Evolutionary conservation across 2,329 filamentous ascomycete genomes (phyloP).

Genomic region (Gnomoniopsis smithogilvyi): DNA sequence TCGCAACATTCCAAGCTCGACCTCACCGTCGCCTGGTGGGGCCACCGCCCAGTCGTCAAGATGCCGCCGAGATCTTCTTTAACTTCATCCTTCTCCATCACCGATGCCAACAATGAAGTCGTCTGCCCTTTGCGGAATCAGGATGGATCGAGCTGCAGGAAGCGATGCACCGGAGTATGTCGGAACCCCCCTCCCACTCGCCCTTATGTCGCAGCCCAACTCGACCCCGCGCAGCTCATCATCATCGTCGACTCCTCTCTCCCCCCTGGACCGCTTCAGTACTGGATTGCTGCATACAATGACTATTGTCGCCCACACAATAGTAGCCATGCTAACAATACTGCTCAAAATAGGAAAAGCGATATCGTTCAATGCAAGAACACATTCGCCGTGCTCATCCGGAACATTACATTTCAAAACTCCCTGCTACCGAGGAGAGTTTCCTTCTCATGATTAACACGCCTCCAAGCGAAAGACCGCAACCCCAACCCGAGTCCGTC

Average conservation of each 20-base stretch:
- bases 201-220: constrained; percentile 1
- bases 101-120: constrained; percentile 91
- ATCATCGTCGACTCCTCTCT: constrained; percentile 1
- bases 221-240: background rate
- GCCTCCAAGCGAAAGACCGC: constrained; percentile 53
- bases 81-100: constrained; percentile 87
- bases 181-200: constrained; percentile 1
- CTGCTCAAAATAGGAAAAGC: constrained; percentile 29
- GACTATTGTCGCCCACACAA: background rate
- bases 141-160: constrained; percentile 94
- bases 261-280: background rate
- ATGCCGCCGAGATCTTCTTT: constrained; percentile 89
- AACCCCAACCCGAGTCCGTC: constrained; percentile 30
- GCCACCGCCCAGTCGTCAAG: constrained; percentile 37
- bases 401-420: constrained; percentile 96
- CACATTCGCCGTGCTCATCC: constrained; percentile 97
- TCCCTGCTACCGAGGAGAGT: constrained; percentile 97
- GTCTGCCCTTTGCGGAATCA: constrained; percentile 94
- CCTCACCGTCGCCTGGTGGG: constrained; percentile 48
- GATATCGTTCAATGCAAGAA: constrained; percentile 98
- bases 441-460: constrained; percentile 96
- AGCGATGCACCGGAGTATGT: constrained; percentile 95
- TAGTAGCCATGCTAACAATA: constrained; percentile 19
- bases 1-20: constrained; percentile 32
- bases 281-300: background rate